phyloP scores from a whole-genome alignment of 441 rosid species.

The Pelargonium cotyledonis region DNA sequence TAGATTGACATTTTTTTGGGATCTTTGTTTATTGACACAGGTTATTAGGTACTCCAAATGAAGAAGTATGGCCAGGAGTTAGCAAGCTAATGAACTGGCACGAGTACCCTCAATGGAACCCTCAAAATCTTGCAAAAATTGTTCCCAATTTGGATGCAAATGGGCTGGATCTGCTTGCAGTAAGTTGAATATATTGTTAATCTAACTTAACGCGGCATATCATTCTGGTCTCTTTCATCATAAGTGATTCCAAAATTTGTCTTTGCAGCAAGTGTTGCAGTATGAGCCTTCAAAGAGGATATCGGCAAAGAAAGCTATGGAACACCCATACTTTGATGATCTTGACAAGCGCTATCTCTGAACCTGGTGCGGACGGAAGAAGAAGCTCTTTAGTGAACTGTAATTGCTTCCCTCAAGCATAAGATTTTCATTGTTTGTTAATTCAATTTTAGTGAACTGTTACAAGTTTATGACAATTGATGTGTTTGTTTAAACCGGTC shows the following conservation, averaged over 20 bases:
- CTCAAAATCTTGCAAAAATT: constrained; percentile 52
- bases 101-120: constrained; percentile 92
- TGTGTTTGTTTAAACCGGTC: too few species aligned
- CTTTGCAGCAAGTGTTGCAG: constrained; percentile 80
- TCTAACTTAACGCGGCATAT: background rate
- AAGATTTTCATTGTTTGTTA: background rate
- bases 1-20: background rate
- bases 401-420: constrained; percentile 44
- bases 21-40: constrained; percentile 28
- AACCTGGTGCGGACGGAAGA: constrained; percentile 14
- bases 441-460: too few species aligned
- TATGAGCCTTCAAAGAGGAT: constrained; percentile 83
- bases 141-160: constrained; percentile 59
- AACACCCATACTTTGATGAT: constrained; percentile 85
- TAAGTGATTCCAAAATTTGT: background rate
- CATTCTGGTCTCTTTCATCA: background rate
- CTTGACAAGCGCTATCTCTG: constrained; percentile 53
- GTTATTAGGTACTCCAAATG: constrained; percentile 90
- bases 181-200: constrained; percentile 27
- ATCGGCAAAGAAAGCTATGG: constrained; percentile 95
- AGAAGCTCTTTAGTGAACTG: constrained; percentile 7
- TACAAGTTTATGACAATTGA: too few species aligned
- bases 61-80: constrained; percentile 88
- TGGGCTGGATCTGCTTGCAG: constrained; percentile 71
- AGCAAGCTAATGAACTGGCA: constrained; percentile 88